Conservation (phyloP, 495 filamentous ascomycete species). For the Acidomyces sp. region DNA sequence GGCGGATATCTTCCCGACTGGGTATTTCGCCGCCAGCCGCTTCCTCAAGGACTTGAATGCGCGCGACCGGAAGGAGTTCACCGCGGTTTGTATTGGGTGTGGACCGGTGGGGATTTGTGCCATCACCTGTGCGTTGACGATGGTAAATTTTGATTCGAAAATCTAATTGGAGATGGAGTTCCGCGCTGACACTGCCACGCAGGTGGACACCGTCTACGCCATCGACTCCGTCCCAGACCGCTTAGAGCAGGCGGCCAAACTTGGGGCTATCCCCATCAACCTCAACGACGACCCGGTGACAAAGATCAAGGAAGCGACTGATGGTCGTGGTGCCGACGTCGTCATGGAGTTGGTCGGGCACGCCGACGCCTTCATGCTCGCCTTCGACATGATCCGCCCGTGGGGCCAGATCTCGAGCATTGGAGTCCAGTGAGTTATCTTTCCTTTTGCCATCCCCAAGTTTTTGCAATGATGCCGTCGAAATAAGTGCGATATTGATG, state of each 20-base stretch:
- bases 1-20: slow-evolving; percentile 77
- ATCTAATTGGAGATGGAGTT: background rate
- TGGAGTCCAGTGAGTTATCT: slow-evolving; percentile 77
- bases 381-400: slow-evolving; percentile 73
- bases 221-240: slow-evolving; percentile 72
- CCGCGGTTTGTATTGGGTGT: slow-evolving; percentile 74
- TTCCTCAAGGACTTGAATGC: slow-evolving; percentile 56
- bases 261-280: slow-evolving; percentile 82
- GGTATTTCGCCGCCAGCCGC: slow-evolving; percentile 78
- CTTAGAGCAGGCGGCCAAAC: slow-evolving; percentile 57
- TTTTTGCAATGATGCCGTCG: too few relatives aligned
- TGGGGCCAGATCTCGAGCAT: slow-evolving; percentile 81
- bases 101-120: slow-evolving; percentile 69
- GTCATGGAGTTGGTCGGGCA: slow-evolving; percentile 87
- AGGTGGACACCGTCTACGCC: slow-evolving; percentile 51
- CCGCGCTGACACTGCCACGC: background rate
- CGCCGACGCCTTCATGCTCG: slow-evolving; percentile 68
- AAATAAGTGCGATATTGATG: too few relatives aligned
- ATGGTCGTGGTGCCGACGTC: slow-evolving; percentile 77
- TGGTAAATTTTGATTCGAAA: slow-evolving; percentile 38
- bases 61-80: slow-evolving; percentile 52
- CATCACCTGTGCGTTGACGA: slow-evolving; percentile 51
- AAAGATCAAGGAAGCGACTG: slow-evolving; percentile 59
- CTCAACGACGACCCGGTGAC: slow-evolving; percentile 54
- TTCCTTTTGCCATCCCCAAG: too few relatives aligned